phyloP scores from a whole-genome alignment of 495 filamentous ascomycete species.

The Aspergillus sclerotiicarbonarius region DNA sequence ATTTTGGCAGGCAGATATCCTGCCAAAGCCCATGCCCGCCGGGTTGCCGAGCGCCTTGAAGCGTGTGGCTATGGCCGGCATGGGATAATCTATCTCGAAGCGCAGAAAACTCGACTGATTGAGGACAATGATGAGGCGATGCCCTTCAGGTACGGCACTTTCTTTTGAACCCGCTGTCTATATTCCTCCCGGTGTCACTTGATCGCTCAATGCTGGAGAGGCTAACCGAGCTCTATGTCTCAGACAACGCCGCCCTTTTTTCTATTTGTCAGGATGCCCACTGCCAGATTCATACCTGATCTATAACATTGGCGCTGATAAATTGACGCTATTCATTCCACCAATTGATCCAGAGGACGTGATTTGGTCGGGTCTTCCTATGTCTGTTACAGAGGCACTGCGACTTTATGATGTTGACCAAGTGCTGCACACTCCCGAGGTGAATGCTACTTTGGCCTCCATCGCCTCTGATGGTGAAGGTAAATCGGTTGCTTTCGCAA shows the following conservation, averaged over 20 bases:
- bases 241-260: constrained; percentile 85
- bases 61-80: constrained; percentile 29
- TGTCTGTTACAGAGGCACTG: constrained; percentile 70
- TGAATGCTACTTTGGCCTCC: constrained; percentile 61
- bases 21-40: constrained; percentile 83
- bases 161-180: not conserved
- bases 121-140: constrained; percentile 81
- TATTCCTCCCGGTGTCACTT: not conserved
- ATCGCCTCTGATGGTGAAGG: constrained; percentile 41
- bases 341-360: constrained; percentile 83
- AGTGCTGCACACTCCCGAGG: constrained; percentile 64
- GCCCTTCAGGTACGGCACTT: constrained; percentile 66
- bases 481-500: constrained; percentile 62
- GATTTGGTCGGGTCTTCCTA: constrained; percentile 92
- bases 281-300: constrained; percentile 78
- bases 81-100: constrained; percentile 77
- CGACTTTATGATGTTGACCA: constrained; percentile 79
- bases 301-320: constrained; percentile 70
- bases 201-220: not conserved
- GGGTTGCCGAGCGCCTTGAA: constrained; percentile 72
- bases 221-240: constrained; percentile 8
- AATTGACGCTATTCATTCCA: constrained; percentile 88
- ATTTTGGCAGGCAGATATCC: constrained; percentile 79
- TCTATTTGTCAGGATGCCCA: constrained; percentile 87
- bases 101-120: constrained; percentile 68